phyloP scores from a whole-genome alignment of 2,329 filamentous ascomycete species.

The Exophiala oligosperma region DNA sequence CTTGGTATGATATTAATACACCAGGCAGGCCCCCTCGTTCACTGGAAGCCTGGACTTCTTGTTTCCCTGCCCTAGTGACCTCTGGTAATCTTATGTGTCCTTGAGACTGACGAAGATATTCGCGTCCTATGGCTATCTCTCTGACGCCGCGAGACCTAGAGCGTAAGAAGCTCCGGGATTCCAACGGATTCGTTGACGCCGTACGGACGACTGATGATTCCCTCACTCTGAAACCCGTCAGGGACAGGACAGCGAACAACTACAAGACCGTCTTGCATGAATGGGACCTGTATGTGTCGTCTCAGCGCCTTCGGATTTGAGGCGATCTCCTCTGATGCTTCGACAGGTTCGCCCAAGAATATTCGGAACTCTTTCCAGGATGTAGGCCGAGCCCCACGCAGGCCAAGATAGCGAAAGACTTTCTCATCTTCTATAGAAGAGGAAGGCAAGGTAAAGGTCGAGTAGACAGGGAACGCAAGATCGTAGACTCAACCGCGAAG shows the following conservation, averaged over 20 bases:
- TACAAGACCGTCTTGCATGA: constrained; percentile 1
- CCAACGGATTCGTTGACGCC: not conserved
- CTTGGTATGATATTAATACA: no score
- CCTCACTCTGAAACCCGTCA: constrained; percentile 2
- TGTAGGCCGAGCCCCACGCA: not conserved
- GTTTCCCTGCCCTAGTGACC: not conserved
- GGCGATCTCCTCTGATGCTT: not conserved
- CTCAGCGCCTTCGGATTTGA: not conserved
- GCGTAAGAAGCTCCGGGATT: not conserved
- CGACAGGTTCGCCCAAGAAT: not conserved
- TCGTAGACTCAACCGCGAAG: constrained; percentile 13
- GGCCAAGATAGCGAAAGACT: constrained; percentile 8
- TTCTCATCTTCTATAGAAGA: constrained; percentile 3
- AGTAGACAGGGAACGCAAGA: constrained; percentile 1
- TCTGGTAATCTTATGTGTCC: not conserved
- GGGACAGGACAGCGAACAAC: not conserved
- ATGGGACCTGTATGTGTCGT: constrained; percentile 1
- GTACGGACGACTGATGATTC: not conserved
- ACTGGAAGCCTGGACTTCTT: no score
- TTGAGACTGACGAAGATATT: no score
- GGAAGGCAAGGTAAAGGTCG: not conserved
- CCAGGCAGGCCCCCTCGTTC: no score
- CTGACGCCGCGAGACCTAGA: constrained; percentile 1
- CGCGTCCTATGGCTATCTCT: no score
- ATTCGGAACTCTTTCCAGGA: not conserved